Conservation (phyloP, 768 basidiomycete genomes). For the Boletus edulis region DNA sequence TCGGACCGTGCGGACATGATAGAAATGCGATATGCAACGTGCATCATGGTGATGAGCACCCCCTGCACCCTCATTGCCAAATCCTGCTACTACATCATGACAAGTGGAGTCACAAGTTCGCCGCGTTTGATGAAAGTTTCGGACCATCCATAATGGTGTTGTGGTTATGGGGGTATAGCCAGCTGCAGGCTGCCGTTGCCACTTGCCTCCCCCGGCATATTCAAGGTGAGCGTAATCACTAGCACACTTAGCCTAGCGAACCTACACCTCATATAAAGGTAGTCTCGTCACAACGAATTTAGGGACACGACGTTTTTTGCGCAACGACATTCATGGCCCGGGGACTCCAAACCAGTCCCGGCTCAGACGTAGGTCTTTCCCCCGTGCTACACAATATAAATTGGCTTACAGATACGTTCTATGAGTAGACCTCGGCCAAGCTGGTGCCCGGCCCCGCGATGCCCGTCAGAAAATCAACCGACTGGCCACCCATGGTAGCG, state of each 20-base stretch:
- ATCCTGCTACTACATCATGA: not conserved
- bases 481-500: conserved; percentile 4
- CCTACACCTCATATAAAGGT: conserved; percentile 18
- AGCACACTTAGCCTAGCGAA: not conserved
- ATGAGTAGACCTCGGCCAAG: conserved; percentile 5
- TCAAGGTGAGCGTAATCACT: conserved; percentile 1
- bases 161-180: not conserved
- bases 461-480: not conserved
- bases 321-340: not conserved
- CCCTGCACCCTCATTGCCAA: conserved; percentile 11
- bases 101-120: conserved; percentile 14
- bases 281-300: not conserved
- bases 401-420: not conserved
- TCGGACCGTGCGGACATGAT: not conserved
- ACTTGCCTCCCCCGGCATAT: not conserved
- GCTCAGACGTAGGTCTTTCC: conserved; percentile 12
- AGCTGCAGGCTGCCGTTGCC: conserved; percentile 3
- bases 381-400: not conserved
- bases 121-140: conserved; percentile 17
- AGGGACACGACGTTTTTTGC: not conserved
- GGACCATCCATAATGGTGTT: not conserved
- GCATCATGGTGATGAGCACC: conserved; percentile 1
- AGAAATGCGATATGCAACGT: conserved; percentile 2
- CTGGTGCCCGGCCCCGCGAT: no score
- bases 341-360: not conserved